Percentiles rank a stretch among this genome's conserved stretches.
Evolutionary conservation across 106 monocot genomes (phyloP).

Genomic region (Phalaenopsis equestris): DNA sequence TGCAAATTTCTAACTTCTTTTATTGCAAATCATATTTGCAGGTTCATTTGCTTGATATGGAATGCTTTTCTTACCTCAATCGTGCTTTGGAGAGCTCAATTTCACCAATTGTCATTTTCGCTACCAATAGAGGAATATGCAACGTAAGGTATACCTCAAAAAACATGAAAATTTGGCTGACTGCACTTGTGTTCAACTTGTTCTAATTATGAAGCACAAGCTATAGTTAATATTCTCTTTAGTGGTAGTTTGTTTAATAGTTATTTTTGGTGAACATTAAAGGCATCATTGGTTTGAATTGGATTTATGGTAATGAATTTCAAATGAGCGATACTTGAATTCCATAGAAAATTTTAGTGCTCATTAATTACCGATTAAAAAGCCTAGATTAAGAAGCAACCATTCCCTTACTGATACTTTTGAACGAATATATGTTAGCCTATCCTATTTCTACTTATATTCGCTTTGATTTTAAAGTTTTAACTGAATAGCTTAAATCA

Average conservation of each 20-base stretch:
- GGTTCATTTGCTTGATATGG: constrained; percentile 99
- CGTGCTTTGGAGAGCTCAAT: constrained; percentile 94
- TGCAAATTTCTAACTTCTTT: background rate
- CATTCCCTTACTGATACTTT: background rate
- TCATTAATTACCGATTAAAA: background rate
- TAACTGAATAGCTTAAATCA: background rate
- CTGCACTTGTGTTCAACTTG: background rate
- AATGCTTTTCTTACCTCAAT: constrained; percentile 97
- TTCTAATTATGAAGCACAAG: background rate
- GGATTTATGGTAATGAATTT: background rate
- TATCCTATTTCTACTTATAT: background rate
- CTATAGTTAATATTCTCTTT: background rate
- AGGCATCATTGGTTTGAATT: background rate
- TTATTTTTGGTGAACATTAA: background rate
- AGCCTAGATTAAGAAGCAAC: background rate
- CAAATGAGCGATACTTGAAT: background rate
- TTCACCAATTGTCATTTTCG: constrained; percentile 94
- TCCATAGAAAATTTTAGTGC: background rate
- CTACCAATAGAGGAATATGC: constrained; percentile 98
- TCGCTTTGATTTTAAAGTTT: background rate
- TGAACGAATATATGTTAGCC: background rate
- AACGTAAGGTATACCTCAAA: constrained; percentile 63
- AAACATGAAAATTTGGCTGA: constrained; percentile 1
- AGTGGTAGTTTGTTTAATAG: background rate
- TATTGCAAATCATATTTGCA: constrained; percentile 18